Percentiles rank a stretch among this genome's conserved stretches.
Conservation (phyloP, 805 yeast species). For the Wickerhamomyces hampshirensis region DNA sequence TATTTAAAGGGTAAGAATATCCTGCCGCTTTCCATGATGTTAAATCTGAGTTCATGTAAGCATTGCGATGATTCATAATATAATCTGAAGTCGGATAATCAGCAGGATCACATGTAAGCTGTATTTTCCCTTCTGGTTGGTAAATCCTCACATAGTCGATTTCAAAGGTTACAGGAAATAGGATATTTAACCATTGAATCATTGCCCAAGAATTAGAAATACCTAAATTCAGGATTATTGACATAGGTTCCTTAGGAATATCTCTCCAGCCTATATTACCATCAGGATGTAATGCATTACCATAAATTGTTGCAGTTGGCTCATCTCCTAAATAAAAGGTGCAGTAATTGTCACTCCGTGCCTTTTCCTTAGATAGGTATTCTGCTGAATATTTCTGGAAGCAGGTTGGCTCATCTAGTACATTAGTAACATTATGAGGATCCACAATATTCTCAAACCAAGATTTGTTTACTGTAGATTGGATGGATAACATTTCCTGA, state of each 20-base stretch:
- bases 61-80: conserved; percentile 35
- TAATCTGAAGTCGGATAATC: conserved; percentile 43
- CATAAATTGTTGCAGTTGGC: conserved; percentile 41
- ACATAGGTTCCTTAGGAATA: conserved; percentile 47
- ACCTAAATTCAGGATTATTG: conserved; percentile 44
- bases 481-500: conserved; percentile 45
- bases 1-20: conserved; percentile 37
- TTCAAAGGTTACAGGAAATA: conserved; percentile 39
- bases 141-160: conserved; percentile 45
- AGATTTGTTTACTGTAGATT: conserved; percentile 37
- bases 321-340: conserved; percentile 43
- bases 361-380: conserved; percentile 32
- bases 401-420: conserved; percentile 8
- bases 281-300: conserved; percentile 41
- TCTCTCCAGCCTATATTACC: conserved; percentile 48
- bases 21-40: conserved; percentile 43
- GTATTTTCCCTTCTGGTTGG: conserved; percentile 38
- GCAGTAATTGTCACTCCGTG: conserved; percentile 16
- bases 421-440: conserved; percentile 2
- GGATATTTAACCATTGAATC: conserved; percentile 42
- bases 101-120: conserved; percentile 44
- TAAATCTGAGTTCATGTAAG: conserved; percentile 38
- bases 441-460: conserved; percentile 41
- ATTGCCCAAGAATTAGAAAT: conserved; percentile 46
- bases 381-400: conserved; percentile 43